These are phyloP conservation scores for Arthrobotrys sphaeroides DNA, from an alignment of 2,329 filamentous ascomycete species.

Conservation along the genomic window DNA sequence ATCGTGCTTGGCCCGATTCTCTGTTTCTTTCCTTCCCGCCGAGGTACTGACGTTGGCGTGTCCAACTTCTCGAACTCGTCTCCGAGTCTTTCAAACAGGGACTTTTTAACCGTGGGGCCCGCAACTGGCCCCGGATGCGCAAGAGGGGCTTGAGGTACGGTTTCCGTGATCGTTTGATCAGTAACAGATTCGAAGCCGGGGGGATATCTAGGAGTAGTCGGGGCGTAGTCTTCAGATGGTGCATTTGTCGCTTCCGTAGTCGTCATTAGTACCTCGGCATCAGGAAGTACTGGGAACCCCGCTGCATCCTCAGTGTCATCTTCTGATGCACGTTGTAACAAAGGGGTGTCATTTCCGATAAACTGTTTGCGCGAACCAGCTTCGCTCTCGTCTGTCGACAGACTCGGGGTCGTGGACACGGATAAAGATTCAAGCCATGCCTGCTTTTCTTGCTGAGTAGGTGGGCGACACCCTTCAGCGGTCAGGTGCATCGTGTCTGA, in stretches of 20 bases:
- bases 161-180: too few species aligned
- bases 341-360: background rate
- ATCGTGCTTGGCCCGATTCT: background rate
- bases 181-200: background rate
- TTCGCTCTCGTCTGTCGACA: background rate
- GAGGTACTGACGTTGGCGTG: background rate
- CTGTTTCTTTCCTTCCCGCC: background rate
- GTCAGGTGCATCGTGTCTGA: background rate
- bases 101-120: background rate
- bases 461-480: background rate
- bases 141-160: background rate
- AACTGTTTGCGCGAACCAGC: background rate
- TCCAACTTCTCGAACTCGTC: background rate
- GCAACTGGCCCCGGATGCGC: background rate
- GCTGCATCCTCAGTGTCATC: too few species aligned
- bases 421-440: slow-evolving; percentile 20
- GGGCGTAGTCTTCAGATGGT: too few species aligned
- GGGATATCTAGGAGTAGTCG: background rate
- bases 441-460: slow-evolving; percentile 13
- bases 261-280: too few species aligned
- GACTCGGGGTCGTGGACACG: background rate
- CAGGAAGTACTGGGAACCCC: too few species aligned
- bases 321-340: background rate
- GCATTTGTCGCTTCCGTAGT: too few species aligned
- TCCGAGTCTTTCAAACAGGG: background rate